These are phyloP conservation scores for Podila epicladia DNA, from an alignment of 192 early-diverging fungal species.

Conservation along the genomic window DNA sequence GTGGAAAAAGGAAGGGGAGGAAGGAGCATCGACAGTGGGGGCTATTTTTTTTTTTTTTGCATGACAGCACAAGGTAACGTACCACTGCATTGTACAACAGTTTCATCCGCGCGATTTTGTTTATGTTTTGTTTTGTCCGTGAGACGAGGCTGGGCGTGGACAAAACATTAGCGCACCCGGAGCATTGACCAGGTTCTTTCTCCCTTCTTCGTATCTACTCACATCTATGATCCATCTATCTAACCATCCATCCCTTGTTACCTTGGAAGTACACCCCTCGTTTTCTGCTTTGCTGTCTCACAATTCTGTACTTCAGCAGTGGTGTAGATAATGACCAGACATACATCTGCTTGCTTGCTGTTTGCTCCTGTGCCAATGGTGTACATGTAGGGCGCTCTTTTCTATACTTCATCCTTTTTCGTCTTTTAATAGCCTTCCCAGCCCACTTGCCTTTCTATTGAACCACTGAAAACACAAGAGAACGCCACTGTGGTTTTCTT, in stretches of 20 bases:
- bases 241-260: no score
- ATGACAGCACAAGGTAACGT: no score
- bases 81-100: no score
- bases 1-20: constrained; percentile 1
- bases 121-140: no score
- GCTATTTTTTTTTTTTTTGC: background rate
- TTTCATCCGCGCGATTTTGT: no score
- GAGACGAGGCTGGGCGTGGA: no score
- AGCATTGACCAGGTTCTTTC: no score
- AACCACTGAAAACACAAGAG: background rate
- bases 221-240: no score
- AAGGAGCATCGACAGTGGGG: constrained; percentile 3
- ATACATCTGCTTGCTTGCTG: background rate
- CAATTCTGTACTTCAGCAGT: background rate
- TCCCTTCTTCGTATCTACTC: no score
- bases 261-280: background rate
- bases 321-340: background rate
- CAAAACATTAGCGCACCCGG: no score
- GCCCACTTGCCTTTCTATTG: background rate
- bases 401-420: background rate
- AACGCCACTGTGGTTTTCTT: constrained; percentile 1
- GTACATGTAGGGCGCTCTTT: no score
- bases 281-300: background rate
- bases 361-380: background rate
- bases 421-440: constrained; percentile 3